Evolutionary conservation across 2,329 filamentous ascomycete species (phyloP), one percentile per base, ranked within the genome.

Genomic region (Talaromyces sp.): DNA sequence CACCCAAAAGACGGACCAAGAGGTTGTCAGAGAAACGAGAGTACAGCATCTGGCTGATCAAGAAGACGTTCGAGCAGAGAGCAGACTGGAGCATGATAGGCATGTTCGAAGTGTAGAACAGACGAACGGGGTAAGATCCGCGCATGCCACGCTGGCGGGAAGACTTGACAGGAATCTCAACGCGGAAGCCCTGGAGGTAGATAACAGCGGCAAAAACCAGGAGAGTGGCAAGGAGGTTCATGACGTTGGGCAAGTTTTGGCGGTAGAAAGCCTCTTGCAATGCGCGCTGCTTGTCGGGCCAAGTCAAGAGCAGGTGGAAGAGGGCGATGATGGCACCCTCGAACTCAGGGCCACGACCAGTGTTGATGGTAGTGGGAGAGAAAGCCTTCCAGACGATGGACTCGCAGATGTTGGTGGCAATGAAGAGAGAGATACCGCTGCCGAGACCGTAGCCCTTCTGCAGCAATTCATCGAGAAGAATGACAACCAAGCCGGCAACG

Each of bases 71-170:
- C 85, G 94, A 97, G 69, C 92, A 96, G 69, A 99, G 87, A 70
- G 95, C 95, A 55, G 94, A 98, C 84, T 99, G 96, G 78, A 99
- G 86, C 95, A 99, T 99, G 82, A 99, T 99, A 76, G 95, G 95
- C 96, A 99, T 99, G 89, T 99, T 99, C 78, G 93, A 97, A 76
- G 95, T 99, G 84, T 99, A 99, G 88, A 99, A 99, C 64, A 99
- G 91, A 75, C 96, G 94, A 78, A 99, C 88, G 73, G 95, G 95
- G 87, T 98, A 99, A 47, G 93, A 96, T 74, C 94, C 96, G 73
- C 95, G 94, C 77, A 96, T 95, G 80, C 95, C 95, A 85, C 95
- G 93, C 87, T 99, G 95, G 82, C 95, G 93, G 72, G 92, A 94
- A 64, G 93, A 97, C 89, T 99, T 99, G 86, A 99, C 95, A 66